A percentile compares a stretch with the other conserved stretches of the same genome.
Evolutionary conservation across 2,329 filamentous ascomycete genomes (phyloP).

Genomic region (Penicillium sp.): DNA sequence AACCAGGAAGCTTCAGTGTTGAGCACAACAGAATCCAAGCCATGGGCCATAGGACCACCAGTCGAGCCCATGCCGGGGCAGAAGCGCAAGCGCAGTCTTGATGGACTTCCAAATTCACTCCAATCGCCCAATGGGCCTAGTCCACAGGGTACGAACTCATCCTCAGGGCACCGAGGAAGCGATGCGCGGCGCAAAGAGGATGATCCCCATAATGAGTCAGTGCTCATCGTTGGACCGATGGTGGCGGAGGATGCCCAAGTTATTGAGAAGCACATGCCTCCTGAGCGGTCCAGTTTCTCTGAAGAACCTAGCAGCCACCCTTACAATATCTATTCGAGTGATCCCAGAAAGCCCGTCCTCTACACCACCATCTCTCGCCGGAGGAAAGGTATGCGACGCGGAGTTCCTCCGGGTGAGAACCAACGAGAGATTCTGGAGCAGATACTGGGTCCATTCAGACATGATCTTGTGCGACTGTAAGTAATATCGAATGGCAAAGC

Average conservation of each 20-base stretch:
- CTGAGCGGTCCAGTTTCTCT: conserved; percentile 43
- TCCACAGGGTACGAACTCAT: conserved; percentile 28
- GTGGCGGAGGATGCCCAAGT: conserved; percentile 65
- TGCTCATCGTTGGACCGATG: conserved; percentile 64
- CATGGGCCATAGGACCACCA: conserved; percentile 33
- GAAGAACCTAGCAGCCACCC: conserved; percentile 48
- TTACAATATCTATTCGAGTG: conserved; percentile 57
- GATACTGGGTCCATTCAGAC: conserved; percentile 59
- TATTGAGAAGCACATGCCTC: conserved; percentile 62
- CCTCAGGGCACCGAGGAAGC: conserved; percentile 32
- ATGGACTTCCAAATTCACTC: conserved; percentile 28
- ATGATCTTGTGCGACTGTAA: conserved; percentile 58
- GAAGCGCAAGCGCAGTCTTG: conserved; percentile 43
- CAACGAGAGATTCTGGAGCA: conserved; percentile 62
- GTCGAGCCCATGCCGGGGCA: conserved; percentile 33
- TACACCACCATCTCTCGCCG: conserved; percentile 56
- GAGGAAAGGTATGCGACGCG: conserved; percentile 51
- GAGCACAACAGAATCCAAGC: conserved; percentile 30
- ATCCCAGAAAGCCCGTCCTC: conserved; percentile 50
- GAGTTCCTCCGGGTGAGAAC: conserved; percentile 51
- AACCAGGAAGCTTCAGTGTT: conserved; percentile 30
- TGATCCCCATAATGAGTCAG: conserved; percentile 47
- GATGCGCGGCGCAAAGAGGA: conserved; percentile 40
- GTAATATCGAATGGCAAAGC: conserved; percentile 24
- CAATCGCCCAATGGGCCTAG: conserved; percentile 30